Evolutionary conservation across 306 rosid genomes (phyloP).

Genomic region (Trifolium subterraneum): DNA sequence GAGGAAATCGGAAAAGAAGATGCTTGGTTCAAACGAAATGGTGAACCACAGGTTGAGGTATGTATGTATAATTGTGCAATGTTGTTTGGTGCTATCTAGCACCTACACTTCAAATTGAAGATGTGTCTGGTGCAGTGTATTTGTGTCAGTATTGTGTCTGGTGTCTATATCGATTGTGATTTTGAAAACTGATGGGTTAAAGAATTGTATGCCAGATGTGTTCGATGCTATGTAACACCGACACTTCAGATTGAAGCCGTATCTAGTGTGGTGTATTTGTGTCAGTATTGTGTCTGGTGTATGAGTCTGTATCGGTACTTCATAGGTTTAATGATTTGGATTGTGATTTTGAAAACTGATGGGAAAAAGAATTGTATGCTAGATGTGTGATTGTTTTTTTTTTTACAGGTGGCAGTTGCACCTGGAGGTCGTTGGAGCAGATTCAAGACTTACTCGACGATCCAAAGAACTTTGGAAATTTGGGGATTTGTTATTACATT

Average conservation of each 20-base stretch:
- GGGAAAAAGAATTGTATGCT: neutral
- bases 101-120: no score
- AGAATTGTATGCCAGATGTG: no score
- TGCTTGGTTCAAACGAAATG: constrained; percentile 80
- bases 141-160: no score
- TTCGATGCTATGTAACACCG: no score
- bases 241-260: no score
- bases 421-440: constrained; percentile 99
- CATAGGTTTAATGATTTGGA: neutral
- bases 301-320: no score
- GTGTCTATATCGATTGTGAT: no score
- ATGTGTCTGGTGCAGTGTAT: no score
- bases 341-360: neutral
- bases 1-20: constrained; percentile 98
- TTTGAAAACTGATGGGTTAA: no score
- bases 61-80: constrained; percentile 19
- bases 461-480: constrained; percentile 95
- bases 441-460: constrained; percentile 94
- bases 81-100: neutral
- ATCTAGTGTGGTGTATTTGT: no score
- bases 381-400: constrained; percentile 31
- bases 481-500: constrained; percentile 97
- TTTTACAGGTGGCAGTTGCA: constrained; percentile 78
- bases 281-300: no score
- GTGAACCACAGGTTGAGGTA: constrained; percentile 61